These are phyloP conservation scores for Periglandula ipomoeae DNA, from an alignment of 2,329 filamentous ascomycete genomes.

Conservation along the genomic window DNA sequence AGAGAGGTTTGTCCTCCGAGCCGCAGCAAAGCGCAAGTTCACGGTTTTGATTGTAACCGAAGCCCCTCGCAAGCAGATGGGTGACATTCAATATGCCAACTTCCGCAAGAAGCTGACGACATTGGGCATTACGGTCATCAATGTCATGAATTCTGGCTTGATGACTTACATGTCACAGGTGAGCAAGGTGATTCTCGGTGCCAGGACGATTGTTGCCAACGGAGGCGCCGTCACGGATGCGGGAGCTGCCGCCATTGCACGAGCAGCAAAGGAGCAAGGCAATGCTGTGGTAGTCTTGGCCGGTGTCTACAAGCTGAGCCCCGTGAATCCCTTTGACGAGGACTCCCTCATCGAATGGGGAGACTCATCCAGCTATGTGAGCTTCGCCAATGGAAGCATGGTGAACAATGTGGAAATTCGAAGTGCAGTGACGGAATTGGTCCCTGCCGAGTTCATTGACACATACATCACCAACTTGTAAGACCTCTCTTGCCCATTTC, in stretches of 20 bases:
- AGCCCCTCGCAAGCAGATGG: constrained; percentile 29
- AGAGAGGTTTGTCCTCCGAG: constrained; percentile 80
- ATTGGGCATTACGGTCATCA: constrained; percentile 72
- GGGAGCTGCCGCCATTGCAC: constrained; percentile 75
- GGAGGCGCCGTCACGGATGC: constrained; percentile 77
- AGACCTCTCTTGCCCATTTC: constrained; percentile 20
- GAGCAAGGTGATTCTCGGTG: constrained; percentile 88
- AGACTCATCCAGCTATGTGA: constrained; percentile 65
- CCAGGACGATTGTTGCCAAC: constrained; percentile 79
- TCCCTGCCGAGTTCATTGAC: constrained; percentile 66
- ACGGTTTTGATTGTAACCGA: constrained; percentile 77
- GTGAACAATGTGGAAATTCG: constrained; percentile 70
- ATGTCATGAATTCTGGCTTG: constrained; percentile 74
- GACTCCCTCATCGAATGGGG: constrained; percentile 81
- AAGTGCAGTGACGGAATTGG: constrained; percentile 74
- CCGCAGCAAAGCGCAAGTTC: constrained; percentile 82
- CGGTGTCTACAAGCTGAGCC: constrained; percentile 89
- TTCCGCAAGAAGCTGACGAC: constrained; percentile 72
- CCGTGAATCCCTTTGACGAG: constrained; percentile 76
- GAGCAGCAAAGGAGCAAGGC: constrained; percentile 72
- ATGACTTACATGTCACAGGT: constrained; percentile 93
- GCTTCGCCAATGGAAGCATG: constrained; percentile 70
- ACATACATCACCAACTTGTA: constrained; percentile 74
- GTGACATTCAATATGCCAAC: constrained; percentile 35
- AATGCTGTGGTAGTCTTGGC: constrained; percentile 82